A percentile compares a stretch with the other conserved stretches of the same genome.
Evolutionary conservation across 2,329 filamentous ascomycete species (phyloP).

Genomic region (Xylaria sp.): DNA sequence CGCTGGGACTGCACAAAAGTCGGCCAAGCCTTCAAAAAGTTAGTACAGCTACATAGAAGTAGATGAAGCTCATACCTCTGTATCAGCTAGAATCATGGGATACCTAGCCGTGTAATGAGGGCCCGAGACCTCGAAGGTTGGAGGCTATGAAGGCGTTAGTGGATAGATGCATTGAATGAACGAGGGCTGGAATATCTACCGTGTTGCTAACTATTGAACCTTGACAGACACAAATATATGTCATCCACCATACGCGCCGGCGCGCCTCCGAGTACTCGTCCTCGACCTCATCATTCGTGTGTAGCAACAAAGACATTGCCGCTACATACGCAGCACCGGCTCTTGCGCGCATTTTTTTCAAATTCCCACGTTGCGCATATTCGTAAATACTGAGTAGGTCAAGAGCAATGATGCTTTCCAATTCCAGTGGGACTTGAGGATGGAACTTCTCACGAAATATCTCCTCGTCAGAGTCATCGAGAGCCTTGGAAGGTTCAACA

Average conservation of each 20-base stretch:
- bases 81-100: conserved; percentile 56
- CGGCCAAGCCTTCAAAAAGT: conserved; percentile 54
- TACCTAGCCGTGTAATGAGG: conserved; percentile 59
- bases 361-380: conserved; percentile 64
- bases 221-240: conserved; percentile 63
- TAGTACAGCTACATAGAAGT: conserved; percentile 29
- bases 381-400: conserved; percentile 63
- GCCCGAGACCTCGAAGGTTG: conserved; percentile 57
- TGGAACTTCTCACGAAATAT: conserved; percentile 57
- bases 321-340: conserved; percentile 60
- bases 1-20: conserved; percentile 61
- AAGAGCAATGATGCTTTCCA: conserved; percentile 61
- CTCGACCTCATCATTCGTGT: conserved; percentile 53
- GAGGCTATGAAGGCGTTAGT: conserved; percentile 49
- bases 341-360: conserved; percentile 63
- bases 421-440: conserved; percentile 56
- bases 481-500: conserved; percentile 57
- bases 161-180: neutral
- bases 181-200: conserved; percentile 47
- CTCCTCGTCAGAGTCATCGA: conserved; percentile 53
- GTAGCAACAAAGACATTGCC: conserved; percentile 59
- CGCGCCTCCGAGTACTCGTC: conserved; percentile 58
- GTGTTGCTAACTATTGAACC: conserved; percentile 63
- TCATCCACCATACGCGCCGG: conserved; percentile 65
- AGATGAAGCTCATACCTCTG: conserved; percentile 51